Evolutionary conservation across 768 basidiomycete genomes (phyloP).

Genomic region (Amanita subjunquillea): DNA sequence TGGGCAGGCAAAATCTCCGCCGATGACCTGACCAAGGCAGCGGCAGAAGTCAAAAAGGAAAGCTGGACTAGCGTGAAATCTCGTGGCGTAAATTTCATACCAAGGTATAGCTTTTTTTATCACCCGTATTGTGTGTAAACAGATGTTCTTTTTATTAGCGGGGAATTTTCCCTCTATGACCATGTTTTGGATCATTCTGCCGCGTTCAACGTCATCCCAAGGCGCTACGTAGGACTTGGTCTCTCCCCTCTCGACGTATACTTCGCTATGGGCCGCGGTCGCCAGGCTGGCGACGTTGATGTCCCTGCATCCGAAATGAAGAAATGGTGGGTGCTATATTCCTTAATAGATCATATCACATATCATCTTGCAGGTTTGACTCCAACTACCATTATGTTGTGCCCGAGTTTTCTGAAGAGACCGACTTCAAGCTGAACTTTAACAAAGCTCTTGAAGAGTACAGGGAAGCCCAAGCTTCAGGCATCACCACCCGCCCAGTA

Average conservation of each 20-base stretch:
- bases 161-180: slow-evolving; percentile 98
- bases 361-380: slow-evolving; percentile 62
- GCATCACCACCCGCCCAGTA: slow-evolving; percentile 89
- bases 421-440: slow-evolving; percentile 89
- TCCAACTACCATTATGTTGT: slow-evolving; percentile 99
- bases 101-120: slow-evolving; percentile 46
- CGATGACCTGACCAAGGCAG: slow-evolving; percentile 79
- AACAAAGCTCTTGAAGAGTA: slow-evolving; percentile 94
- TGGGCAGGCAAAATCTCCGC: slow-evolving; percentile 90
- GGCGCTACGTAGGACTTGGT: slow-evolving; percentile 81
- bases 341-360: background rate
- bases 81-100: slow-evolving; percentile 81
- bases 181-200: slow-evolving; percentile 97
- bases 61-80: slow-evolving; percentile 84
- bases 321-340: slow-evolving; percentile 69
- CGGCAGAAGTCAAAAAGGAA: slow-evolving; percentile 79
- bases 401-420: slow-evolving; percentile 84
- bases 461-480: slow-evolving; percentile 87
- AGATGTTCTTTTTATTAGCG: slow-evolving; percentile 37
- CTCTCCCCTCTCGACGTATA: slow-evolving; percentile 89
- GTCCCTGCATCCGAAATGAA: slow-evolving; percentile 99
- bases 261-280: slow-evolving; percentile 99
- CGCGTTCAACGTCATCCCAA: slow-evolving; percentile 93
- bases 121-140: background rate
- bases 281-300: slow-evolving; percentile 90